Evolutionary conservation across 352 stramenopile genomes (phyloP).

Genomic region (Aphanomyces cochlioides): DNA sequence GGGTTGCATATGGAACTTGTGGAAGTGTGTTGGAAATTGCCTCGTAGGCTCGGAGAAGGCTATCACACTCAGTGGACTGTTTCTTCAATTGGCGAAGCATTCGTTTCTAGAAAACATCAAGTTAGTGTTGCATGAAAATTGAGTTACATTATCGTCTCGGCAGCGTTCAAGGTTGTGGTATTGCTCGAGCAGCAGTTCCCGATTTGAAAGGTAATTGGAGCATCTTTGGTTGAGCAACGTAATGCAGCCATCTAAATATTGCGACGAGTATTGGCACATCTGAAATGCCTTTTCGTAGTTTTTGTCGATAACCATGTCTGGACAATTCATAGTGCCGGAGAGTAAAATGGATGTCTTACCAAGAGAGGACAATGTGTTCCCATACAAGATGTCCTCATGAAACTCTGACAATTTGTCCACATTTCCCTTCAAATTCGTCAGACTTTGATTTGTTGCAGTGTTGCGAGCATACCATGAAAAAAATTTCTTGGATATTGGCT

Average conservation of each 20-base stretch:
- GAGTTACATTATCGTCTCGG: conserved; percentile 6
- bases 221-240: conserved; percentile 39
- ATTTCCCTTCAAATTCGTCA: conserved; percentile 38
- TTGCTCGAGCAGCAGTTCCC: conserved; percentile 37
- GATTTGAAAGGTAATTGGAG: conserved; percentile 41
- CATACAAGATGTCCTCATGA: conserved; percentile 48
- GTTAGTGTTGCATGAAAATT: conserved; percentile 31
- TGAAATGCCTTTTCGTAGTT: conserved; percentile 49
- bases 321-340: neutral
- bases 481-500: conserved; percentile 58
- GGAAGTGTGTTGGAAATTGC: conserved; percentile 39
- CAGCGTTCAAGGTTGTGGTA: conserved; percentile 24
- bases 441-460: too few relatives aligned
- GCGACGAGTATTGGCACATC: conserved; percentile 53
- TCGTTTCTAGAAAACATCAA: conserved; percentile 34
- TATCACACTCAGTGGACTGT: conserved; percentile 48
- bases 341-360: neutral
- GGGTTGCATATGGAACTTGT: neutral
- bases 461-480: conserved; percentile 45
- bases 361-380: conserved; percentile 34
- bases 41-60: conserved; percentile 53
- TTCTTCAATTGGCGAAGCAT: conserved; percentile 46
- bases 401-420: conserved; percentile 54
- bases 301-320: conserved; percentile 51
- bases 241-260: conserved; percentile 68